These are phyloP conservation scores for Backusella mclennaniae DNA, from an alignment of 192 early-diverging fungal genomes.

Conservation along the genomic window DNA sequence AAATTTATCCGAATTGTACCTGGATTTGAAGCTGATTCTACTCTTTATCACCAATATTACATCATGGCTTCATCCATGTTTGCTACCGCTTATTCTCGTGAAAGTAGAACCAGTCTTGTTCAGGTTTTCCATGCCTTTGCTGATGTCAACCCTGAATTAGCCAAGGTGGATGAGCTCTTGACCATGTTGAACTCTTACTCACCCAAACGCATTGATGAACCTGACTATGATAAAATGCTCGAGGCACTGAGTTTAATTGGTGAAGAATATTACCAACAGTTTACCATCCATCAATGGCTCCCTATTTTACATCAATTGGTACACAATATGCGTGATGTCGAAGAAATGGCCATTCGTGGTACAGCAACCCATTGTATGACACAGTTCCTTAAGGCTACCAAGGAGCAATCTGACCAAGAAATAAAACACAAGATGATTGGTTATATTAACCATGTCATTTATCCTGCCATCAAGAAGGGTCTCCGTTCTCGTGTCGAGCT, in stretches of 20 bases:
- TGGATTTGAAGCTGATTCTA: slow-evolving; percentile 32
- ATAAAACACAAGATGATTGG: slow-evolving; percentile 41
- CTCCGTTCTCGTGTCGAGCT: slow-evolving; percentile 50
- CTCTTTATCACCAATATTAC: slow-evolving; percentile 62
- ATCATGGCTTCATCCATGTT: slow-evolving; percentile 69
- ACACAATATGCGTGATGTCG: slow-evolving; percentile 75
- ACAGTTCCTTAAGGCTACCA: slow-evolving; percentile 63
- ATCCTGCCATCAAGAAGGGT: slow-evolving; percentile 72
- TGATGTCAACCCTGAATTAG: slow-evolving; percentile 52
- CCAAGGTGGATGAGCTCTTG: slow-evolving; percentile 53
- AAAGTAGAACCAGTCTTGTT: slow-evolving; percentile 62
- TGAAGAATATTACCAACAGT: slow-evolving; percentile 59
- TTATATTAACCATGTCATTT: slow-evolving; percentile 59
- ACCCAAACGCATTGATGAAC: slow-evolving; percentile 71
- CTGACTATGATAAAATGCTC: slow-evolving; percentile 83
- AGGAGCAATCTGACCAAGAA: slow-evolving; percentile 20
- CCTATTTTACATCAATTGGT: slow-evolving; percentile 89
- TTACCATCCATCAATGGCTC: slow-evolving; percentile 78
- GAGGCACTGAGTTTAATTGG: slow-evolving; percentile 73
- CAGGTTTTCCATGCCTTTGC: slow-evolving; percentile 65
- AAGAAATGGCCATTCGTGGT: slow-evolving; percentile 87
- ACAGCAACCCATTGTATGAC: slow-evolving; percentile 74
- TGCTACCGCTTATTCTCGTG: slow-evolving; percentile 57
- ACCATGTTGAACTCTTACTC: slow-evolving; percentile 83
- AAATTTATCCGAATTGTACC: slow-evolving; percentile 81